These are phyloP conservation scores for Vitis labrusca DNA, from an alignment of 164 flowering plant genomes.

Conservation along the genomic window DNA sequence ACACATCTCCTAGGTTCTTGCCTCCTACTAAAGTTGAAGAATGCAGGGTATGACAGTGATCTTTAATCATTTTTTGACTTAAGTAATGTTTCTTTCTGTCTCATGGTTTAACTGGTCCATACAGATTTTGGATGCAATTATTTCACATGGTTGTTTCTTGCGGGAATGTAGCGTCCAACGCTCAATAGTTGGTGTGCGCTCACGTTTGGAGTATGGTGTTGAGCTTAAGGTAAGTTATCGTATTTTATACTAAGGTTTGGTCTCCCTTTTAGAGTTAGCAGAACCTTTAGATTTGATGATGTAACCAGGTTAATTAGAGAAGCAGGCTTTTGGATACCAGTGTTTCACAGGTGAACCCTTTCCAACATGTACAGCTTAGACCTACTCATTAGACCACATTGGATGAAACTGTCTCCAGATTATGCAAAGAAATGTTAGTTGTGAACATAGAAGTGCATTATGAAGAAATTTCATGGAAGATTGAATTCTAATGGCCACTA, in stretches of 20 bases:
- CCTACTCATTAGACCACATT: background rate
- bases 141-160: slow-evolving; percentile 97
- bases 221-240: slow-evolving; percentile 58
- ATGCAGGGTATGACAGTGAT: slow-evolving; percentile 63
- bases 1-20: slow-evolving; percentile 85
- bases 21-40: slow-evolving; percentile 92
- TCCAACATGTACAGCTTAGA: background rate
- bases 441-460: background rate
- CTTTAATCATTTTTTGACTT: slow-evolving; percentile 1
- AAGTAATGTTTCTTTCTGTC: slow-evolving; percentile 5
- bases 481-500: background rate
- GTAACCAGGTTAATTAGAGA: background rate
- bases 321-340: background rate
- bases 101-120: slow-evolving; percentile 17
- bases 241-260: background rate
- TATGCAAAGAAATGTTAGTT: background rate
- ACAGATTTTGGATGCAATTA: slow-evolving; percentile 83
- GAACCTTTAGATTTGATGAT: too few relatives aligned
- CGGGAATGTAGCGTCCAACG: slow-evolving; percentile 76
- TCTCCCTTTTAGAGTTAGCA: background rate
- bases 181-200: slow-evolving; percentile 86
- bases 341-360: background rate
- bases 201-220: slow-evolving; percentile 83
- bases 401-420: background rate
- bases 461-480: background rate